These are phyloP conservation scores for Aspergillaceae sp. DNA, from an alignment of 2,329 filamentous ascomycete genomes.

Conservation along the genomic window DNA sequence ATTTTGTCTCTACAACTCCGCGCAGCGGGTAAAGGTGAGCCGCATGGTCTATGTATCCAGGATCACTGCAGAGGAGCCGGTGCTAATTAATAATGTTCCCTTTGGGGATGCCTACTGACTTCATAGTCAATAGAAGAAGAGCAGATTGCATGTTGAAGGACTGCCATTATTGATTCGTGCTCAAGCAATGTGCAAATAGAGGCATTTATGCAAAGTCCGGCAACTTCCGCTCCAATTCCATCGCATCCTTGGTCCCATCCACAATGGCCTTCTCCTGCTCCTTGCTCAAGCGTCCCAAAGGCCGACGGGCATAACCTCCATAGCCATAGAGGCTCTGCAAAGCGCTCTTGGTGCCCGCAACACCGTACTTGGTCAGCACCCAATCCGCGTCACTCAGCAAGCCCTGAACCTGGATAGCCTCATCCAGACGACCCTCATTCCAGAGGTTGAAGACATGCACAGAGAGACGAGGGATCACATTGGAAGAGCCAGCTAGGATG, in stretches of 20 bases:
- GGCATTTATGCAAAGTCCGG: slow-evolving; percentile 26
- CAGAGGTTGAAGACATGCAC: slow-evolving; percentile 74
- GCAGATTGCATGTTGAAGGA: too few species aligned
- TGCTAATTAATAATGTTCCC: too few species aligned
- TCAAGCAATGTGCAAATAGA: background rate
- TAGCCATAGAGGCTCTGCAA: slow-evolving; percentile 79
- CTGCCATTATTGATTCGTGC: too few species aligned
- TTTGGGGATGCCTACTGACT: too few species aligned
- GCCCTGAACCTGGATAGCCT: slow-evolving; percentile 69
- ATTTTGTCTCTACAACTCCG: background rate
- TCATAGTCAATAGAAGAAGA: too few species aligned
- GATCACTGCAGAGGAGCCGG: too few species aligned
- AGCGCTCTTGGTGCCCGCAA: slow-evolving; percentile 77
- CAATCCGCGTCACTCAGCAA: slow-evolving; percentile 70
- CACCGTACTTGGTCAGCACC: slow-evolving; percentile 74
- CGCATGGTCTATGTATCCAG: too few species aligned
- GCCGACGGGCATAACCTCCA: slow-evolving; percentile 66
- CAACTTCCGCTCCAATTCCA: slow-evolving; percentile 27
- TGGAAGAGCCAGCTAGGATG: slow-evolving; percentile 79
- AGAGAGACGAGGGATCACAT: slow-evolving; percentile 77
- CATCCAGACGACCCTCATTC: slow-evolving; percentile 62
- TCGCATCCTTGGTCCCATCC: slow-evolving; percentile 26
- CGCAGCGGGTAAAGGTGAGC: too few species aligned
- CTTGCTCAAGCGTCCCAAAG: slow-evolving; percentile 34
- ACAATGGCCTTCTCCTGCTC: slow-evolving; percentile 22